Percentiles rank a stretch among this genome's conserved stretches.
These are phyloP conservation scores for Claviceps pazoutovae DNA, from an alignment of 2,329 filamentous ascomycete species.

Conservation along the genomic window DNA sequence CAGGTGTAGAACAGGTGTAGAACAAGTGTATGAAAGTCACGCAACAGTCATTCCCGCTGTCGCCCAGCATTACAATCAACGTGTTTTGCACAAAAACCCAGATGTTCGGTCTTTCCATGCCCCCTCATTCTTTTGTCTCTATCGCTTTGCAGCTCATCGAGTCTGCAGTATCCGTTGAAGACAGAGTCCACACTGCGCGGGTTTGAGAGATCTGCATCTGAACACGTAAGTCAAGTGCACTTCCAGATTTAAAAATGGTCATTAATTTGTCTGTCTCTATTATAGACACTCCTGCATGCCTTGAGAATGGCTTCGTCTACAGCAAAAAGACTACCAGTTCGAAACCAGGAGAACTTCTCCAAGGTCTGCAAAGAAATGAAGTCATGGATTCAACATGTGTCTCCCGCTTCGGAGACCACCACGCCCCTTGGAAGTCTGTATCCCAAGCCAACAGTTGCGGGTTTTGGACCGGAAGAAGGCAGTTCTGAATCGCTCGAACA, in stretches of 20 bases:
- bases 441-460: not conserved
- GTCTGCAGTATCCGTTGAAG: not conserved
- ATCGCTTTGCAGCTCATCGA: not conserved
- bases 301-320: not conserved
- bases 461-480: not conserved
- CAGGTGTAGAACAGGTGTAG: not conserved
- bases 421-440: no score
- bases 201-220: not conserved
- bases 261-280: no score
- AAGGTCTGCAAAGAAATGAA: conserved; percentile 4
- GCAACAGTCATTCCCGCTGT: no score
- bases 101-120: not conserved
- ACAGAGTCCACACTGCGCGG: not conserved
- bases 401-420: not conserved
- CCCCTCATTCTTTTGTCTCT: not conserved
- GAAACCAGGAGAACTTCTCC: not conserved
- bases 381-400: not conserved
- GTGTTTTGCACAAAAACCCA: not conserved
- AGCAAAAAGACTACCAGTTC: not conserved
- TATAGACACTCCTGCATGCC: not conserved
- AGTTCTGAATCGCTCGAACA: not conserved
- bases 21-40: not conserved
- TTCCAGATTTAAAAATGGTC: not conserved
- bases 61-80: not conserved
- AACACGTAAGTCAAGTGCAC: not conserved